phyloP scores from a whole-genome alignment of 2,329 filamentous ascomycete species.

The Chaetomiaceae sp. region DNA sequence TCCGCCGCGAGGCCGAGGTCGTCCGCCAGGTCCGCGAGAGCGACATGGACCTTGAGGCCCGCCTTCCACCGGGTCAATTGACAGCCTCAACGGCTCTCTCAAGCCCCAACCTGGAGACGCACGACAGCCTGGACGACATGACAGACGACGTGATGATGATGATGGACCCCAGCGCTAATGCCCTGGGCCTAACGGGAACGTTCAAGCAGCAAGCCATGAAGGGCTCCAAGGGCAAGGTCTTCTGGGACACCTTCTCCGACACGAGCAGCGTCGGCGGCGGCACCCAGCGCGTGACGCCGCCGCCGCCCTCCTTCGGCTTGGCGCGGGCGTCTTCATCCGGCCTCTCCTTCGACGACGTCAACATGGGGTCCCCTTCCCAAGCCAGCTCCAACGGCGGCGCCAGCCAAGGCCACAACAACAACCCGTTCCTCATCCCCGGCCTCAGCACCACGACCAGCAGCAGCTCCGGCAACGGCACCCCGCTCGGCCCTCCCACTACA shows the following conservation, averaged over 20 bases:
- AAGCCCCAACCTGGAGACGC: slow-evolving; percentile 61
- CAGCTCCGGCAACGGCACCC: slow-evolving; percentile 34
- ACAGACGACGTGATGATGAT: slow-evolving; percentile 64
- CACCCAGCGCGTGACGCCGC: slow-evolving; percentile 37
- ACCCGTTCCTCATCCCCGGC: slow-evolving; percentile 24
- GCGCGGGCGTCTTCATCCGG: slow-evolving; percentile 53
- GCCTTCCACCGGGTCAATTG: slow-evolving; percentile 38
- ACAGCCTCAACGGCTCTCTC: slow-evolving; percentile 55
- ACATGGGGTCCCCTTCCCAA: slow-evolving; percentile 65
- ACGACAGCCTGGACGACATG: slow-evolving; percentile 62
- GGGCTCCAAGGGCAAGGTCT: slow-evolving; percentile 63
- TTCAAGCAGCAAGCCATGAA: slow-evolving; percentile 70
- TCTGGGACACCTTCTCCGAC: slow-evolving; percentile 79
- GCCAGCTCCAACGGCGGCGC: slow-evolving; percentile 20
- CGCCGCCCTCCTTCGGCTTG: slow-evolving; percentile 60
- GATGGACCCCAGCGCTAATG: slow-evolving; percentile 38
- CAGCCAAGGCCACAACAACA: slow-evolving; percentile 18
- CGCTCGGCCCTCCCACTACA: slow-evolving; percentile 23
- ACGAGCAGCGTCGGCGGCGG: slow-evolving; percentile 43
- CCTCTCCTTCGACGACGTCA: slow-evolving; percentile 61
- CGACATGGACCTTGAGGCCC: slow-evolving; percentile 58
- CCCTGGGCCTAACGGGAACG: slow-evolving; percentile 39
- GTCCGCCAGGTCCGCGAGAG: slow-evolving; percentile 92
- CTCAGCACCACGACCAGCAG: slow-evolving; percentile 26
- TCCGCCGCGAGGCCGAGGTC: slow-evolving; percentile 87